Evolutionary conservation across 2,329 filamentous ascomycete species (phyloP).

Genomic region (Pseudocercospora pini-densiflorae): DNA sequence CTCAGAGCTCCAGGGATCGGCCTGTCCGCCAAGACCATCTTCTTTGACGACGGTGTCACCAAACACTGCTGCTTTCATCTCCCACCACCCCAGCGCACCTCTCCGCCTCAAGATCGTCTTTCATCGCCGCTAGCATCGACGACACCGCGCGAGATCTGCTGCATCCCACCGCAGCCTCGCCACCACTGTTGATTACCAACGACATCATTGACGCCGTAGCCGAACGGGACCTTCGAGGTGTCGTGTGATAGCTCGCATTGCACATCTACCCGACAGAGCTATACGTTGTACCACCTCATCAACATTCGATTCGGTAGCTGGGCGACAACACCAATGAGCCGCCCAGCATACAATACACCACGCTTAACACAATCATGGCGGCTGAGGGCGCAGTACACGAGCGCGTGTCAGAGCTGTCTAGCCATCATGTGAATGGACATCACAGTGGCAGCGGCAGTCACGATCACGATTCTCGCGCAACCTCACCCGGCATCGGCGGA

Average conservation of each 20-base stretch:
- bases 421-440: slow-evolving; percentile 43
- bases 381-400: slow-evolving; percentile 33
- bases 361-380: slow-evolving; percentile 29
- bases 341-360: slow-evolving; percentile 22
- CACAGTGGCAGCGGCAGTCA: slow-evolving; percentile 51
- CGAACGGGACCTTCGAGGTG: background rate
- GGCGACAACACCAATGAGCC: slow-evolving; percentile 22
- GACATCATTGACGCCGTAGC: no score
- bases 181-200: background rate
- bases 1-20: background rate
- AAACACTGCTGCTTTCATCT: background rate
- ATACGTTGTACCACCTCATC: background rate
- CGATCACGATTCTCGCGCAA: slow-evolving; percentile 76
- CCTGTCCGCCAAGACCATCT: background rate
- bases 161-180: no score
- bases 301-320: background rate
- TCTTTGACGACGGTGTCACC: background rate
- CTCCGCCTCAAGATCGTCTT: background rate
- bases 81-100: no score
- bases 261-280: background rate
- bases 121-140: no score
- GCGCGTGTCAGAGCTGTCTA: slow-evolving; percentile 48
- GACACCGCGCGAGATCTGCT: no score
- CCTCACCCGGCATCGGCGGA: slow-evolving; percentile 73
- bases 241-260: slow-evolving; percentile 4